Conservation (phyloP, 352 stramenopile genomes). For the Hyaloperonospora brassicae region DNA sequence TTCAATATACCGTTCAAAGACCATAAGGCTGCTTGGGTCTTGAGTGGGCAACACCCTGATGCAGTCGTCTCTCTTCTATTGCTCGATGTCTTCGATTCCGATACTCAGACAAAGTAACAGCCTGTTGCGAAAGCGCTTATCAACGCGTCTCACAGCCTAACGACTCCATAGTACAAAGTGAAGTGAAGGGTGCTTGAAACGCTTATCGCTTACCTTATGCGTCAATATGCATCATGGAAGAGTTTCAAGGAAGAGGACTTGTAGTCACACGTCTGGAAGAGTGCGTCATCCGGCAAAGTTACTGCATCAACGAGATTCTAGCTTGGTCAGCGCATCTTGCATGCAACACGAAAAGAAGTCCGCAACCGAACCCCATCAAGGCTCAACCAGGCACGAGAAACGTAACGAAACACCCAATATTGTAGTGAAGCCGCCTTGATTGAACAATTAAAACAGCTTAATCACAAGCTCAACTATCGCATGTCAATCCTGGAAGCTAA, state of each 20-base stretch:
- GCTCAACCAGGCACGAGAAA: not conserved
- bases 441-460: conserved; percentile 7
- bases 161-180: conserved; percentile 5
- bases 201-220: conserved; percentile 10
- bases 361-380: not conserved
- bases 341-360: not conserved
- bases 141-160: conserved; percentile 1
- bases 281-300: not conserved
- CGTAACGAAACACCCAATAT: conserved; percentile 1
- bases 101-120: conserved; percentile 7
- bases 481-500: not conserved
- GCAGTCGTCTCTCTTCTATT: not conserved
- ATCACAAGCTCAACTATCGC: not conserved
- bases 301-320: conserved; percentile 1
- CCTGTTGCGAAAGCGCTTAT: not conserved
- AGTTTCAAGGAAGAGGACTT: not conserved
- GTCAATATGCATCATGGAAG: conserved; percentile 8
- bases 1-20: conserved; percentile 3
- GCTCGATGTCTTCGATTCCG: conserved; percentile 1
- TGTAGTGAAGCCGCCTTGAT: conserved; percentile 6
- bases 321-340: not conserved
- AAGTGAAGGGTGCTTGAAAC: conserved; percentile 7
- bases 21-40: conserved; percentile 7
- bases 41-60: conserved; percentile 3
- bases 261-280: conserved; percentile 3